Evolutionary conservation across 768 basidiomycete species (phyloP).

Genomic region (Lyophyllum shimeji): DNA sequence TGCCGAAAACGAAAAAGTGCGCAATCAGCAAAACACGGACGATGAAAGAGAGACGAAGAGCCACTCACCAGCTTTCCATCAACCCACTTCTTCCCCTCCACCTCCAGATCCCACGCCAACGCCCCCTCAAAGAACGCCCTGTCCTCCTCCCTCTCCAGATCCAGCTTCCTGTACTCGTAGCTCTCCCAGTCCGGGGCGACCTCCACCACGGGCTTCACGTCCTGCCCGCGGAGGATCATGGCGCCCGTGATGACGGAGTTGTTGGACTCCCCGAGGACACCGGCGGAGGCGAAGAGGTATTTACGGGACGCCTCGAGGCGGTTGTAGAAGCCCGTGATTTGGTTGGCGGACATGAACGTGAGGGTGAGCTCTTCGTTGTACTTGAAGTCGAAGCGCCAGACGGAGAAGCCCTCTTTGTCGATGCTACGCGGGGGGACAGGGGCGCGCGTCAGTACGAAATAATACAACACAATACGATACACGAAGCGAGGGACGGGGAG

Average conservation of each 20-base stretch:
- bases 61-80: slow-evolving; percentile 86
- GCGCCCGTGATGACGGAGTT: slow-evolving; percentile 81
- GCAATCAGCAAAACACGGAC: background rate
- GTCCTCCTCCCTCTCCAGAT: slow-evolving; percentile 69
- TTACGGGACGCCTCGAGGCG: slow-evolving; percentile 96
- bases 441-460: background rate
- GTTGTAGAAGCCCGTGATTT: slow-evolving; percentile 95
- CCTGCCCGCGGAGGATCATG: slow-evolving; percentile 81
- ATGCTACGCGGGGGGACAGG: slow-evolving; percentile 46
- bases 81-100: slow-evolving; percentile 87
- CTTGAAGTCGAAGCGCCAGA: slow-evolving; percentile 95
- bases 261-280: slow-evolving; percentile 82
- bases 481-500: background rate
- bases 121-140: slow-evolving; percentile 92
- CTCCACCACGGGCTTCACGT: slow-evolving; percentile 65
- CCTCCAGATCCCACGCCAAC: slow-evolving; percentile 89
- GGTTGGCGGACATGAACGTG: slow-evolving; percentile 94
- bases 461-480: background rate
- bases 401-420: slow-evolving; percentile 86
- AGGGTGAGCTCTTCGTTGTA: slow-evolving; percentile 93
- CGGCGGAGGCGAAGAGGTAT: slow-evolving; percentile 91
- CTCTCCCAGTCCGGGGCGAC: slow-evolving; percentile 92
- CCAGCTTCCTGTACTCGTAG: slow-evolving; percentile 77
- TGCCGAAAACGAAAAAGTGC: background rate
- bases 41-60: background rate